Conservation (phyloP, 768 basidiomycete genomes). For the Agaricus blazei region DNA sequence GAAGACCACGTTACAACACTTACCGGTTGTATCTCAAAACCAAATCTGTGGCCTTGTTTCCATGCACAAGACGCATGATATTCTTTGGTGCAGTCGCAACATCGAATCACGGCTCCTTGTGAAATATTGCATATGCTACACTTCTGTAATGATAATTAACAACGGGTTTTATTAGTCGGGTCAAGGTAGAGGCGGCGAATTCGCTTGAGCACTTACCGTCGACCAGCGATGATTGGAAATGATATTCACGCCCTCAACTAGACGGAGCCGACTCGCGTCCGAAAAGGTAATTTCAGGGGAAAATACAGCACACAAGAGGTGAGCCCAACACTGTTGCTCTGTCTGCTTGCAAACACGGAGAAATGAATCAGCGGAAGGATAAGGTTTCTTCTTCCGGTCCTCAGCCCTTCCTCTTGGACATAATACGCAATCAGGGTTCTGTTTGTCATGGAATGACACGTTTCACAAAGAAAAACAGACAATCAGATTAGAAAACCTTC, state of each 20-base stretch:
- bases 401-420: conserved; percentile 63
- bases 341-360: conserved; percentile 83
- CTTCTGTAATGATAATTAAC: conserved; percentile 34
- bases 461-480: neutral
- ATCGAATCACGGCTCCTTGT: conserved; percentile 79
- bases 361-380: conserved; percentile 55
- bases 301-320: conserved; percentile 86
- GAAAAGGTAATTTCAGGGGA: conserved; percentile 81
- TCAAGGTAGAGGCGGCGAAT: neutral
- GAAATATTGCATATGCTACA: conserved; percentile 70
- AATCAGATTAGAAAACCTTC: neutral
- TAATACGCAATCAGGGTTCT: conserved; percentile 83
- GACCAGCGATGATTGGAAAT: conserved; percentile 71
- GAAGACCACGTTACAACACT: conserved; percentile 18
- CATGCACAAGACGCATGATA: conserved; percentile 93
- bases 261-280: conserved; percentile 63
- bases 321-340: conserved; percentile 91
- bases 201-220: conserved; percentile 42
- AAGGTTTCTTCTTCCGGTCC: conserved; percentile 39
- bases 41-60: conserved; percentile 77
- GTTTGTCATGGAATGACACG: neutral
- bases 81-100: conserved; percentile 74
- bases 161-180: neutral
- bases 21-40: conserved; percentile 88
- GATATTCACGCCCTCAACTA: conserved; percentile 83